A percentile compares a stretch with the other conserved stretches of the same genome.
phyloP scores from a whole-genome alignment of 2,329 filamentous ascomycete species.

The Trichoderma gracile region DNA sequence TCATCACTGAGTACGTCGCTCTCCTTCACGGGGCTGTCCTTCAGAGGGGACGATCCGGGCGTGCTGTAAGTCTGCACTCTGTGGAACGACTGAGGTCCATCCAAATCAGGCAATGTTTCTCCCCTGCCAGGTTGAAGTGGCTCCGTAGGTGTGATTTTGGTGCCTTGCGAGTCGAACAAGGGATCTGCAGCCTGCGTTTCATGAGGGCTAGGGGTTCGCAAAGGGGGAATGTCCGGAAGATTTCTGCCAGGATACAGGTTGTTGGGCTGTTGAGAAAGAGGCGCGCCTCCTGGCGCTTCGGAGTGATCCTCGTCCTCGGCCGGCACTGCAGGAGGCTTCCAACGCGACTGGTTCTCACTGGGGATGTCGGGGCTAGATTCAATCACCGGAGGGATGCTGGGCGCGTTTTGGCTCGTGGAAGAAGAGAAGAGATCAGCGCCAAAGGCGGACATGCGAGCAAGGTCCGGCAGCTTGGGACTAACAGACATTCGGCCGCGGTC shows the following conservation, averaged over 20 bases:
- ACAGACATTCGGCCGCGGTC: constrained; percentile 17
- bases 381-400: not conserved
- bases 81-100: constrained; percentile 39
- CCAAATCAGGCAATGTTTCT: constrained; percentile 39
- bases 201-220: constrained; percentile 40
- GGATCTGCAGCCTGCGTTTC: constrained; percentile 1
- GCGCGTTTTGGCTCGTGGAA: not conserved
- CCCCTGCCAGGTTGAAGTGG: constrained; percentile 48
- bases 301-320: constrained; percentile 7
- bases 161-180: constrained; percentile 21
- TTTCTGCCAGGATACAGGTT: constrained; percentile 28
- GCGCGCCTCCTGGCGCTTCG: constrained; percentile 4
- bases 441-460: constrained; percentile 61
- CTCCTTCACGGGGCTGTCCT: constrained; percentile 68
- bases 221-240: constrained; percentile 35
- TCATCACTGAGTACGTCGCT: constrained; percentile 72
- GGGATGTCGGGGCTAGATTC: not conserved
- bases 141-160: constrained; percentile 45
- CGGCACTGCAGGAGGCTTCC: not conserved
- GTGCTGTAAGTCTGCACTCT: constrained; percentile 51
- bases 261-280: constrained; percentile 6
- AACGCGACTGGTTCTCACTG: not conserved
- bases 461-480: constrained; percentile 20
- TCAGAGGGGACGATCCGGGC: constrained; percentile 52
- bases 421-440: constrained; percentile 56